Percentiles rank a stretch among this genome's conserved stretches.
These are phyloP conservation scores for Boletus sp. DNA, from an alignment of 768 basidiomycete genomes.

Conservation along the genomic window DNA sequence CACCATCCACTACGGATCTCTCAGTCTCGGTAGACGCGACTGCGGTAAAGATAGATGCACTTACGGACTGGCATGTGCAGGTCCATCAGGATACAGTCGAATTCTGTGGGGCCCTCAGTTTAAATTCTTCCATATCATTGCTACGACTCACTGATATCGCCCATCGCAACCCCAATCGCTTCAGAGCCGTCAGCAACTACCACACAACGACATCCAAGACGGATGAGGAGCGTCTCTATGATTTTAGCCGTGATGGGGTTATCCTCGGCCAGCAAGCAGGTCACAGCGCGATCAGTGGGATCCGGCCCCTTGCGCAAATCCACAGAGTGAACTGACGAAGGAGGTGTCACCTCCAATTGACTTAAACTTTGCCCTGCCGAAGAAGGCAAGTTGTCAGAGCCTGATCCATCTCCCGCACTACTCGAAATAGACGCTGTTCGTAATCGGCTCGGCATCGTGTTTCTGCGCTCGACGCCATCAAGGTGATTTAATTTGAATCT, in stretches of 20 bases:
- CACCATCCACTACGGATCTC: slow-evolving; percentile 72
- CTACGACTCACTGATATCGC: slow-evolving; percentile 82
- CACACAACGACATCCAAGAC: slow-evolving; percentile 92
- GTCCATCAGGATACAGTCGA: slow-evolving; percentile 95
- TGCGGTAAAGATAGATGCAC: slow-evolving; percentile 29
- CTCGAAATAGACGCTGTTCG: slow-evolving; percentile 86
- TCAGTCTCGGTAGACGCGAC: slow-evolving; percentile 8
- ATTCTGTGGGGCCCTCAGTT: slow-evolving; percentile 53
- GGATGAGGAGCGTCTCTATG: slow-evolving; percentile 88
- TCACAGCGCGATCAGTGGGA: slow-evolving; percentile 84
- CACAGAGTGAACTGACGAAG: slow-evolving; percentile 83
- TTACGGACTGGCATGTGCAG: slow-evolving; percentile 91
- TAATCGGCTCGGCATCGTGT: slow-evolving; percentile 84
- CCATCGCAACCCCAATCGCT: slow-evolving; percentile 96
- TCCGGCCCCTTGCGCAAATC: slow-evolving; percentile 77
- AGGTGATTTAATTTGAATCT: slow-evolving; percentile 83
- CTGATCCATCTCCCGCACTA: slow-evolving; percentile 75
- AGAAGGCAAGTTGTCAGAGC: slow-evolving; percentile 71
- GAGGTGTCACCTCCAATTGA: slow-evolving; percentile 64
- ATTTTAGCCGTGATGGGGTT: slow-evolving; percentile 99
- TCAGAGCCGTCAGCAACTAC: slow-evolving; percentile 96
- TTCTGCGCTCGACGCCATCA: slow-evolving; percentile 73
- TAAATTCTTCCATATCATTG: not conserved
- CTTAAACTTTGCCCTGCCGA: slow-evolving; percentile 51
- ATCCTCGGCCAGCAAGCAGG: slow-evolving; percentile 92